Evolutionary conservation across 1,284 basidiomycete species (phyloP).

Genomic region (Porodaedalea pini): DNA sequence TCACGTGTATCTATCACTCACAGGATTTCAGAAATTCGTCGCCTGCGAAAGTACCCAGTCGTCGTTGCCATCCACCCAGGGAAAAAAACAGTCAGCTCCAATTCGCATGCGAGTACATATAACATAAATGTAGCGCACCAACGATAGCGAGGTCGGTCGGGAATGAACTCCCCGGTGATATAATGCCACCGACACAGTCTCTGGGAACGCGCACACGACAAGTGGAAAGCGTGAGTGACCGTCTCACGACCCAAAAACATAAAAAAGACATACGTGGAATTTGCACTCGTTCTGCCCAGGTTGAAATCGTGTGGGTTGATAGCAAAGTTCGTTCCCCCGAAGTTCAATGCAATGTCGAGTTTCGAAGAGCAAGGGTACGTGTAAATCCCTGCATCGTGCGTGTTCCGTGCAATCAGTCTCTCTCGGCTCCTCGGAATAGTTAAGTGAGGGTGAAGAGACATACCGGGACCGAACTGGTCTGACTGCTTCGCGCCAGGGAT

Average conservation of each 20-base stretch:
- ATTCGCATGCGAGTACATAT: neutral
- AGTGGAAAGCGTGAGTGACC: neutral
- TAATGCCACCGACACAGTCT: constrained; percentile 65
- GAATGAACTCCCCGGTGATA: constrained; percentile 48
- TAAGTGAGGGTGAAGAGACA: constrained; percentile 5
- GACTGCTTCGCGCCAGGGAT: constrained; percentile 46
- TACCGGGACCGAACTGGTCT: constrained; percentile 41
- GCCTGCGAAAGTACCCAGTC: constrained; percentile 31
- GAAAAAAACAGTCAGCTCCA: neutral
- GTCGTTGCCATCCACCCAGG: constrained; percentile 5
- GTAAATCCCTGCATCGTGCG: constrained; percentile 41
- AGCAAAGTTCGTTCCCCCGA: constrained; percentile 49
- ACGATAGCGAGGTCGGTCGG: constrained; percentile 58
- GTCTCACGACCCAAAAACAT: neutral
- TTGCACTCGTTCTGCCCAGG: constrained; percentile 42
- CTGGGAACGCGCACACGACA: constrained; percentile 24
- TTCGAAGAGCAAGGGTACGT: constrained; percentile 45
- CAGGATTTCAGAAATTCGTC: constrained; percentile 73
- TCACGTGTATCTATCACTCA: constrained; percentile 30
- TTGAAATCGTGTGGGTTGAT: constrained; percentile 65
- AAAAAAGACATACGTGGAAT: constrained; percentile 29
- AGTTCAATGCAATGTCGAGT: constrained; percentile 43
- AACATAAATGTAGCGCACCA: constrained; percentile 33
- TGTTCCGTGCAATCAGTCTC: neutral
- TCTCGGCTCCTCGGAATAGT: neutral